Percentiles rank a stretch among this genome's conserved stretches.
Evolutionary conservation across 2,329 filamentous ascomycete species (phyloP).

Genomic region (Trichoderma harzianum): DNA sequence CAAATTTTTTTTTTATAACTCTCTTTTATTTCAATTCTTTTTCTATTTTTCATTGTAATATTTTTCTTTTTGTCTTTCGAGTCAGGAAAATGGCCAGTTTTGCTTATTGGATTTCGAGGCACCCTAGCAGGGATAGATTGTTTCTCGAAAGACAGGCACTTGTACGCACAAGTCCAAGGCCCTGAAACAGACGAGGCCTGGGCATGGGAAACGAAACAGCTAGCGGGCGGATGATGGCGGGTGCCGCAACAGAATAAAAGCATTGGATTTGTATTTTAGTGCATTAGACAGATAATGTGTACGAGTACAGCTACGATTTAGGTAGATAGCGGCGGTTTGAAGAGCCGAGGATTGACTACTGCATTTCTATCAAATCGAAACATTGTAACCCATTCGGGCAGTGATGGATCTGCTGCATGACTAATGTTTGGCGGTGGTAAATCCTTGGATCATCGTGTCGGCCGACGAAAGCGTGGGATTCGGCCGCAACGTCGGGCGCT

Average conservation of each 20-base stretch:
- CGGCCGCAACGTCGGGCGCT: background rate
- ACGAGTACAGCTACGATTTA: background rate
- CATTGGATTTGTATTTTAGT: background rate
- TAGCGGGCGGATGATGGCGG: constrained; percentile 2
- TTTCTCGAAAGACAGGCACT: background rate
- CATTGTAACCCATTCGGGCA: background rate
- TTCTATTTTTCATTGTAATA: background rate
- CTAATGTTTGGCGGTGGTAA: background rate
- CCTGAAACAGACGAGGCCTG: constrained; percentile 8
- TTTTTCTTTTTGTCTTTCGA: background rate
- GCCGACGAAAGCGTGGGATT: background rate
- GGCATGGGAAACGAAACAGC: constrained; percentile 11
- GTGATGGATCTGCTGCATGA: constrained; percentile 1
- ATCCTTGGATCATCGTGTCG: background rate
- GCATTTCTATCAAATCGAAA: background rate
- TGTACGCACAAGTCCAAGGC: background rate
- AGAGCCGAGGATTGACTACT: background rate
- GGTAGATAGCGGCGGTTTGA: background rate
- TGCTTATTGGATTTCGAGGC: background rate
- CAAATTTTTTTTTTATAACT: background rate
- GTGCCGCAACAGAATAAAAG: background rate
- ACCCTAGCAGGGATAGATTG: constrained; percentile 10
- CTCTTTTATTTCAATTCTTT: background rate
- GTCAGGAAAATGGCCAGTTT: background rate
- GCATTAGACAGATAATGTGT: background rate